Conservation (phyloP, 2,329 filamentous ascomycete genomes). For the Corniculantispora saksenae region DNA sequence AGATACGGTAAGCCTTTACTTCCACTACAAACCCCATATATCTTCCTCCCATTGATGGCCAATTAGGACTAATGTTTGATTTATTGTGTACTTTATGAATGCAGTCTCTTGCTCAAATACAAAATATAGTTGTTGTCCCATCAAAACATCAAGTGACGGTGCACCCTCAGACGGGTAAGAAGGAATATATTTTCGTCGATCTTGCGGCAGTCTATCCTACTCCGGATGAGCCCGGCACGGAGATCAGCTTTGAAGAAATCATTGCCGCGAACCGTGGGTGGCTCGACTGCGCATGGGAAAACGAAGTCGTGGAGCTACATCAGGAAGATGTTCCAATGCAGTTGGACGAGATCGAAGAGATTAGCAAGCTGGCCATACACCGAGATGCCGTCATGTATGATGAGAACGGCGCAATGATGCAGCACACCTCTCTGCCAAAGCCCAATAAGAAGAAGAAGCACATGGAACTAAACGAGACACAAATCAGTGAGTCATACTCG, state of each 20-base stretch:
- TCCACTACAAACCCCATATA: conserved; percentile 37
- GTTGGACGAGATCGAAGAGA: conserved; percentile 34
- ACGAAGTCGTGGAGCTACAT: conserved; percentile 39
- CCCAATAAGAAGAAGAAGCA: conserved; percentile 70
- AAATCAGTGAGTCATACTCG: conserved; percentile 69
- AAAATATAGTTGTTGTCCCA: conserved; percentile 69
- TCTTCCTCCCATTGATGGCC: conserved; percentile 76
- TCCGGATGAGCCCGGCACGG: conserved; percentile 67
- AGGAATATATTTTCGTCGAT: conserved; percentile 85
- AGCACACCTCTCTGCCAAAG: conserved; percentile 47
- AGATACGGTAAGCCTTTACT: conserved; percentile 72
- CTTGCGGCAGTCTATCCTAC: conserved; percentile 83
- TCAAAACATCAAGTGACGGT: conserved; percentile 75
- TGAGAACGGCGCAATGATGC: conserved; percentile 58
- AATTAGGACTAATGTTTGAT: conserved; percentile 86
- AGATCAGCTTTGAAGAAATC: conserved; percentile 90
- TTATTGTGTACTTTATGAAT: conserved; percentile 38
- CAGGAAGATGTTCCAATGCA: conserved; percentile 25
- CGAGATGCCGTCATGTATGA: conserved; percentile 46
- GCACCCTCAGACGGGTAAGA: conserved; percentile 79
- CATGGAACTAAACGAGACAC: conserved; percentile 86
- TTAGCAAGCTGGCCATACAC: conserved; percentile 32
- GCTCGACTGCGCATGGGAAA: conserved; percentile 59
- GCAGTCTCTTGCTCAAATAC: conserved; percentile 62
- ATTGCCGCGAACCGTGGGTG: conserved; percentile 76